Conservation (phyloP, 2,329 filamentous ascomycete genomes). For the Colletotrichum ledebouriae region DNA sequence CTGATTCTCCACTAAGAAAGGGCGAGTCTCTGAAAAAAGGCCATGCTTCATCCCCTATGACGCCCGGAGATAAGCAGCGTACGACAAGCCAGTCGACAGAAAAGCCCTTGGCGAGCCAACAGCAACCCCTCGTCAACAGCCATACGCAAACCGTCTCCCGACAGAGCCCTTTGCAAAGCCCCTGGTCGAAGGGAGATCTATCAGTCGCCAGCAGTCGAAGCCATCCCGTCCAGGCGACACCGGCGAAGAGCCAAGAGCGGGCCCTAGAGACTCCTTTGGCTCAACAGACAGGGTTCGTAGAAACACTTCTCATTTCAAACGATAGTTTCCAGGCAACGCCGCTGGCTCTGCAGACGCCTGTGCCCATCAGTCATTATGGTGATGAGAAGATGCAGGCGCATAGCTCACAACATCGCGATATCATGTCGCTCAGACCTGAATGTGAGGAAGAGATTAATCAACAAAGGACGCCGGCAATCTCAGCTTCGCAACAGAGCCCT, state of each 20-base stretch:
- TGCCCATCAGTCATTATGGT: neutral
- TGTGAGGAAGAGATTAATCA: neutral
- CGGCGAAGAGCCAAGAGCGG: neutral
- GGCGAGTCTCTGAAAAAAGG: neutral
- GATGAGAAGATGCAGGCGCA: neutral
- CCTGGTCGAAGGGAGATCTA: conserved; percentile 31
- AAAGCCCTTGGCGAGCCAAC: neutral
- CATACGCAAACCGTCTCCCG: neutral
- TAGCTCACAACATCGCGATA: neutral
- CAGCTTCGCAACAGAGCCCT: conserved; percentile 34
- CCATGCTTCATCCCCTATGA: neutral
- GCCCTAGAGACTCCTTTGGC: neutral
- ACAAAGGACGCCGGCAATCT: conserved; percentile 8
- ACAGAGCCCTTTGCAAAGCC: conserved; percentile 36
- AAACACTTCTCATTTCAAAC: conserved; percentile 4
- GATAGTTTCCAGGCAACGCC: neutral
- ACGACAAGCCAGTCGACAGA: neutral
- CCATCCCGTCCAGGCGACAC: neutral
- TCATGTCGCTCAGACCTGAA: neutral
- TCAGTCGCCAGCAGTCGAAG: neutral
- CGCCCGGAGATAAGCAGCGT: no score
- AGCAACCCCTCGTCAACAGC: neutral
- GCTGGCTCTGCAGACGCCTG: neutral
- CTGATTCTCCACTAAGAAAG: neutral
- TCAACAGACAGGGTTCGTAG: neutral